These are phyloP conservation scores for Trichoderma erinaceum DNA, from an alignment of 495 filamentous ascomycete species.

Conservation along the genomic window DNA sequence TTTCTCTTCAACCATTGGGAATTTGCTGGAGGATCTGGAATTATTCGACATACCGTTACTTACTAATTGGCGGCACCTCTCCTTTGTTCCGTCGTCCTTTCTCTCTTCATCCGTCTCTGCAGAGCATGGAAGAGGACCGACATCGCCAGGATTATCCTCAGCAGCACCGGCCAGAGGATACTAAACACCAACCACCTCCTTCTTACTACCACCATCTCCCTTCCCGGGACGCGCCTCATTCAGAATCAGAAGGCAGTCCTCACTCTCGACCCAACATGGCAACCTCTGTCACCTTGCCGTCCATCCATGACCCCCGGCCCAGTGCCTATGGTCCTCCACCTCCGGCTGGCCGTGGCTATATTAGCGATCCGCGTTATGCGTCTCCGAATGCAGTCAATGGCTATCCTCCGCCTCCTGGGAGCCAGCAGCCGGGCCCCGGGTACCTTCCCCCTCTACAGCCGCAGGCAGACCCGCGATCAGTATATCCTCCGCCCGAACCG, in stretches of 20 bases:
- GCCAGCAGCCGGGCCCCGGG: conserved; percentile 16
- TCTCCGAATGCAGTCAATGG: conserved; percentile 17
- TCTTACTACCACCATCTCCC: conserved; percentile 39
- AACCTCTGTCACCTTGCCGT: conserved; percentile 30
- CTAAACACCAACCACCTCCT: conserved; percentile 19
- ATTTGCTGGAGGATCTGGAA: conserved; percentile 6
- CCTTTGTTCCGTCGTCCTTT: not conserved
- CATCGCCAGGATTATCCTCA: conserved; percentile 16
- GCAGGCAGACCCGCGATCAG: conserved; percentile 21
- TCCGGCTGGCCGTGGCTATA: conserved; percentile 11
- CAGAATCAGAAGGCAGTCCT: conserved; percentile 26
- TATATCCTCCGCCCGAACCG: conserved; percentile 13
- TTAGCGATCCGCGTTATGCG: conserved; percentile 11
- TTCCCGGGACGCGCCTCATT: conserved; percentile 37
- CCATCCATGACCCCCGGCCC: conserved; percentile 29
- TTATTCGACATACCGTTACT: not conserved
- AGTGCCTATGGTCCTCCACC: conserved; percentile 12
- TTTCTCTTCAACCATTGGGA: conserved; percentile 3
- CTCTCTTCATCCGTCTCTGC: not conserved
- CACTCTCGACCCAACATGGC: conserved; percentile 30
- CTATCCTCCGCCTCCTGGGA: conserved; percentile 17
- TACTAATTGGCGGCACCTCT: not conserved
- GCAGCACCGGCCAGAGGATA: conserved; percentile 12
- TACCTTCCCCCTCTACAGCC: conserved; percentile 23
- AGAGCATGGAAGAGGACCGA: conserved; percentile 40